Percentiles rank a stretch among this genome's conserved stretches.
phyloP scores from a whole-genome alignment of 331 rosid species.

The Acacia pycnantha region DNA sequence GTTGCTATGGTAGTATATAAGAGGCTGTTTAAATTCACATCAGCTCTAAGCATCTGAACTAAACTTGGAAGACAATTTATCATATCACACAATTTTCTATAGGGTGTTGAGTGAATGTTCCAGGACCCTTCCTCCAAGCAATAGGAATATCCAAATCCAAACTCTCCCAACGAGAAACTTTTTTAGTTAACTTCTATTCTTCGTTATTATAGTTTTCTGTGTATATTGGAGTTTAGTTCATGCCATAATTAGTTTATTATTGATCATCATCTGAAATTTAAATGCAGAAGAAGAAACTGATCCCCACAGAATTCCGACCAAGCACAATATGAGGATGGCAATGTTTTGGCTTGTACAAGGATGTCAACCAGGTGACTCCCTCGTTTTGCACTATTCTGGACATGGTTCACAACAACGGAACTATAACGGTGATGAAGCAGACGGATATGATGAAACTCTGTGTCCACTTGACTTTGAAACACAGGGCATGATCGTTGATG shows the following conservation, averaged over 20 bases:
- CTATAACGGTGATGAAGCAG: slow-evolving; percentile 87
- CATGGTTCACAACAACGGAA: slow-evolving; percentile 94
- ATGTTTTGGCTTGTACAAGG: slow-evolving; percentile 96
- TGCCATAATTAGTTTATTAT: not conserved
- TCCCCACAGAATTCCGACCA: slow-evolving; percentile 71
- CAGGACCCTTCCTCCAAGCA: not conserved
- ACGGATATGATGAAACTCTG: slow-evolving; percentile 92
- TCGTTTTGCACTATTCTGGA: slow-evolving; percentile 94
- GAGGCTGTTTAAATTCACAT: not conserved
- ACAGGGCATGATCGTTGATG: slow-evolving; percentile 99
- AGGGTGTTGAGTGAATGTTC: not conserved
- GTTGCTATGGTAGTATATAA: not conserved
- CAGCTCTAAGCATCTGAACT: not conserved
- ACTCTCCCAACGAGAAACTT: not conserved
- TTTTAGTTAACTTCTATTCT: not conserved
- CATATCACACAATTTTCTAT: not conserved
- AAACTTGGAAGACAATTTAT: not conserved
- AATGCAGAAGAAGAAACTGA: slow-evolving; percentile 97
- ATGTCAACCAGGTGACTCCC: slow-evolving; percentile 89
- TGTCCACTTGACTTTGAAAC: slow-evolving; percentile 97
- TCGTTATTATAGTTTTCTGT: not conserved
- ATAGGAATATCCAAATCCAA: not conserved
- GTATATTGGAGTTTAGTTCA: not conserved
- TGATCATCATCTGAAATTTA: slow-evolving; percentile 13
- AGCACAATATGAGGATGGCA: slow-evolving; percentile 87